Base-by-base conservation (phyloP, 2,329 filamentous ascomycete species). In the Epichloe typhina region DNA sequence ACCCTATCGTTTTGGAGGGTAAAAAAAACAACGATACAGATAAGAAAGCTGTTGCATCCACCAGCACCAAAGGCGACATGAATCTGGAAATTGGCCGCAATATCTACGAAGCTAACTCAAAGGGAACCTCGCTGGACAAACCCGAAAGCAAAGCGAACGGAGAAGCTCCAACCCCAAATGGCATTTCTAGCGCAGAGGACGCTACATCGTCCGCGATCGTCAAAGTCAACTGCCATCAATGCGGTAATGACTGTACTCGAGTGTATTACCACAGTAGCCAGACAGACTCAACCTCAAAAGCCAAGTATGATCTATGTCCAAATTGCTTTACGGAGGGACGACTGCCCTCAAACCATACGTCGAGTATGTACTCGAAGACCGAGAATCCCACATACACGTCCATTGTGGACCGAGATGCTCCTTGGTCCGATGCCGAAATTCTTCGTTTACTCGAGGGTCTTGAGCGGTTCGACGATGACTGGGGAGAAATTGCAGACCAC, bases 21-120 rank as follows among this genome's bases (percentile, higher is more conserved):
- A 82, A 79, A 64, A 75, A 74, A 58, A 77, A 69, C 55, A 66
- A 67, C 48, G 78, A 84, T 46, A 95, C 90, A 0, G 89, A 95
- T n/a, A 71, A 67, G 52, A 83, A 83, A 62, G 84, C 85, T 1
- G 79, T 74, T 40, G 78, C 84, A 7, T 76, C 79, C 11, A 75
- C 83, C 4, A 75, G 76, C 5, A 72, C 77, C 51, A 95, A 95
- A 70, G 75, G 80, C 35, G 90, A 95, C 59, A 76, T 93, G 53
- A 96, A 94, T 63, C 77, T 95, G n/a, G 86, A 95, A 63, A 83
- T 97, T 53, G 84, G 89, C 55, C 87, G 93, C 55, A 97, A 95
- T 66, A 89, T 97, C 52, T 98, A 96, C 69, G 91, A 98, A 61
- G 82, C 88, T 53, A 89, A 86, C 64, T 86, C 90, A 58, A 91